Percentiles rank a stretch among this genome's conserved stretches.
Conservation (phyloP, 148 eudicot species). For the Euryodendron excelsum region DNA sequence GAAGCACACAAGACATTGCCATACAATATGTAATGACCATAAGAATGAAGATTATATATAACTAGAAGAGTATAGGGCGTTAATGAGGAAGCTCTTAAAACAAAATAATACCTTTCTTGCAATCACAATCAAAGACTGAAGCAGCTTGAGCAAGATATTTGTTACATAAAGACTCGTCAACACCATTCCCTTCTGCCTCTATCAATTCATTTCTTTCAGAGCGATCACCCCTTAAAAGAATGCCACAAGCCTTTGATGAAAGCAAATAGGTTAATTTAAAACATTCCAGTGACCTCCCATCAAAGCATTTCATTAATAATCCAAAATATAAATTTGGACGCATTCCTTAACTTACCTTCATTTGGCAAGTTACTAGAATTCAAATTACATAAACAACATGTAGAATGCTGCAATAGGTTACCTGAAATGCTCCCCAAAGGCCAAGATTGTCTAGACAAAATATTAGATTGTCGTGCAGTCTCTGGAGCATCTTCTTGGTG, state of each 20-base stretch:
- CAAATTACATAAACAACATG: not conserved
- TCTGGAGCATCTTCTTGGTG: slow-evolving; percentile 60
- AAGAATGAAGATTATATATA: not conserved
- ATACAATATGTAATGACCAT: not conserved
- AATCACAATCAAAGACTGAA: slow-evolving; percentile 39
- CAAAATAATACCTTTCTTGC: slow-evolving; percentile 49
- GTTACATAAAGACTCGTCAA: slow-evolving; percentile 44
- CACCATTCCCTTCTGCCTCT: slow-evolving; percentile 46
- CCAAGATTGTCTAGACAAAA: slow-evolving; percentile 79
- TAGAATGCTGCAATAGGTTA: slow-evolving; percentile 24
- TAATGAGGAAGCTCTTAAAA: slow-evolving; percentile 3
- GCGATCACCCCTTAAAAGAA: slow-evolving; percentile 63
- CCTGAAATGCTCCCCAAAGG: slow-evolving; percentile 77
- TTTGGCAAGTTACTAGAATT: not conserved
- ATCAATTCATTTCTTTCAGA: slow-evolving; percentile 44
- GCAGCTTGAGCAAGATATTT: slow-evolving; percentile 57
- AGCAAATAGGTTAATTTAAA: slow-evolving; percentile 18
- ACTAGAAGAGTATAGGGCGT: not conserved
- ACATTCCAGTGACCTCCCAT: not conserved
- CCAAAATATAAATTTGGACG: not conserved
- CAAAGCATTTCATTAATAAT: slow-evolving; percentile 1
- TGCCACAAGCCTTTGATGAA: slow-evolving; percentile 61
- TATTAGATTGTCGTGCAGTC: slow-evolving; percentile 49
- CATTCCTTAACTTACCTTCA: not conserved
- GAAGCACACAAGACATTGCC: not conserved